Percentiles rank a stretch among this genome's conserved stretches.
Conservation (phyloP, 768 basidiomycete genomes). For the Lactarius quietus region DNA sequence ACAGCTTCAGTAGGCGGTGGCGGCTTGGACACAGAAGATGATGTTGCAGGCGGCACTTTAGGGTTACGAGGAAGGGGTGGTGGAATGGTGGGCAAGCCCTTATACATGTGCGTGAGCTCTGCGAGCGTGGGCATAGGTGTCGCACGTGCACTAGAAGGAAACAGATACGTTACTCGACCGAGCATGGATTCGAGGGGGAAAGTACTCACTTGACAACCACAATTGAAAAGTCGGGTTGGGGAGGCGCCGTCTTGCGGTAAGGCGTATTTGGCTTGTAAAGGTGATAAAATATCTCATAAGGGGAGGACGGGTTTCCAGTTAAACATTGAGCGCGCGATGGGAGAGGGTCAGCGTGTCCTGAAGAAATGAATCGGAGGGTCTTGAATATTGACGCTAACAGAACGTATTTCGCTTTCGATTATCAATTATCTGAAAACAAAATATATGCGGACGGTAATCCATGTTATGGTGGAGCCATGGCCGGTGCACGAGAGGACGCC, state of each 20-base stretch:
- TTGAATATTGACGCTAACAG: slow-evolving; percentile 60
- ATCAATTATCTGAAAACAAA: slow-evolving; percentile 2
- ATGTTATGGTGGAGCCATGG: slow-evolving; percentile 48
- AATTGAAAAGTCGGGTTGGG: slow-evolving; percentile 80
- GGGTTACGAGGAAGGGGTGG: slow-evolving; percentile 55
- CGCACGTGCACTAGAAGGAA: slow-evolving; percentile 61
- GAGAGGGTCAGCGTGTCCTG: slow-evolving; percentile 55
- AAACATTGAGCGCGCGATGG: slow-evolving; percentile 32
- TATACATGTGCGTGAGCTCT: slow-evolving; percentile 74
- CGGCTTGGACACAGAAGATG: background rate
- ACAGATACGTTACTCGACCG: background rate
- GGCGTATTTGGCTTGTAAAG: slow-evolving; percentile 88
- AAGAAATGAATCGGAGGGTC: slow-evolving; percentile 67
- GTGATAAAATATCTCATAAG: slow-evolving; percentile 84
- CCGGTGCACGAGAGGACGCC: slow-evolving; percentile 54
- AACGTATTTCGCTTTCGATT: background rate
- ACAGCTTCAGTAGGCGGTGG: background rate
- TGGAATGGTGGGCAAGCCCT: slow-evolving; percentile 56
- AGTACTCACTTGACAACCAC: slow-evolving; percentile 77
- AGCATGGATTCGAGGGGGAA: background rate
- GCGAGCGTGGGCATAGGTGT: slow-evolving; percentile 78
- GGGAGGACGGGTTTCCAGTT: slow-evolving; percentile 36
- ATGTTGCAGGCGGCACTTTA: slow-evolving; percentile 1
- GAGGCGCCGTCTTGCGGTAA: slow-evolving; percentile 73
- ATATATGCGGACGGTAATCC: slow-evolving; percentile 47